Base-by-base conservation (phyloP, 352 stramenopile genomes). In the Chrysophaeum taylorii region DNA sequence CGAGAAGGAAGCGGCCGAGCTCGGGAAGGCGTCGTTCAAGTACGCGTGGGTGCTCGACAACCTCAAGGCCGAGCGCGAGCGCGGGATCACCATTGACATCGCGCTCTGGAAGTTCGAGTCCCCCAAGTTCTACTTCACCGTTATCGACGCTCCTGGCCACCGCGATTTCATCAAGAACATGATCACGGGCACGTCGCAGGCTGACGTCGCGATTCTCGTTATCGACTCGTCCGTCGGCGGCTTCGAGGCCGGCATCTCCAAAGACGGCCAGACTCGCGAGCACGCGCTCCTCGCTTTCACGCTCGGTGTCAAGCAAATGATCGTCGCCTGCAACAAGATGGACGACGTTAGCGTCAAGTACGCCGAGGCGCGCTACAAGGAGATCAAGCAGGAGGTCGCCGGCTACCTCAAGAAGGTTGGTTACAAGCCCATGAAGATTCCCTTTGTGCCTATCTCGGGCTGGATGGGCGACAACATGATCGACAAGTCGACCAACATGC, bases 121-220 rank as follows among this genome's bases (percentile, higher is more conserved):
- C 29, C 77, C 86, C 60, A 96, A 97, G 76, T 97, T 91, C 85
- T 81, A 92, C 80, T 98, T 96, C 81, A 98, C 94, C 64, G 86
- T 98, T 68, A 97, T 98, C 81, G 94, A 99, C 87, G 87, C 91
- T 48, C 95, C 95, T 45, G 94, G 94, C 38, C 92, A 98, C 84
- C 85, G 91, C 79, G 93, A 98, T 80, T 98, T 97, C 83, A 98
- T 98, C 82, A 98, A 98, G 90, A 99, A 98, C 83, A 98, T 98
- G 94, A 98, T 98, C 78, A 98, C 93, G 42, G 94, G 94, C 64
- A 97, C 92, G 18, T 96, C 90, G 72, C 94, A 98, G 82, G 93
- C 94, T n/a, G 94, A 99, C 86, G 91, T 92, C 68, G 94, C 94
- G 45, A 82, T 98, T 73, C 81, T 99, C 14, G 88, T 98, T 33